Evolutionary conservation across 2,329 filamentous ascomycete species (phyloP).

Genomic region (Fusarium bactridioides): DNA sequence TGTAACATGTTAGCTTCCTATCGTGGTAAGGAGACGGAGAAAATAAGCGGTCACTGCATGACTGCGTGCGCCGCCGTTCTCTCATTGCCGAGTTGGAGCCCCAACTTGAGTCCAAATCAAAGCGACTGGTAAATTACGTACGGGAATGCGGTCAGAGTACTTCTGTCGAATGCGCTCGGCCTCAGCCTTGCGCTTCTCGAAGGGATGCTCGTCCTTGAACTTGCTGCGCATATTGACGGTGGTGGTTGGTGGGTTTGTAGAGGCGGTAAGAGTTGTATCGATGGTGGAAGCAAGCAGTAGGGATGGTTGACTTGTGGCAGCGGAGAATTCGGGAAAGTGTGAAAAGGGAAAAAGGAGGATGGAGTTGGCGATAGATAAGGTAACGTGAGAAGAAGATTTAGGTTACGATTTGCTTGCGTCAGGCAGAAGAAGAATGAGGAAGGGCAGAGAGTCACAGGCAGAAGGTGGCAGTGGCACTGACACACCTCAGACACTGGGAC

Average conservation of each 20-base stretch:
- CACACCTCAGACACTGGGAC: slow-evolving; percentile 33
- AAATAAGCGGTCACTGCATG: slow-evolving; percentile 32
- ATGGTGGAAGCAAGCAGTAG: slow-evolving; percentile 13
- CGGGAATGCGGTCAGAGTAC: slow-evolving; percentile 97
- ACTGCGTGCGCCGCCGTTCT: background rate
- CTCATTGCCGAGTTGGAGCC: background rate
- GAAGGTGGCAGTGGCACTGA: slow-evolving; percentile 35
- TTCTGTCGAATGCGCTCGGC: slow-evolving; percentile 99
- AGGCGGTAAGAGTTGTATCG: slow-evolving; percentile 28
- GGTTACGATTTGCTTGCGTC: slow-evolving; percentile 43
- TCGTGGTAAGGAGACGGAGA: background rate
- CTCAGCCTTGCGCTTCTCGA: slow-evolving; percentile 99
- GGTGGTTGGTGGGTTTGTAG: slow-evolving; percentile 24
- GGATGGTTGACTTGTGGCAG: slow-evolving; percentile 7
- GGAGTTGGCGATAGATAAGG: slow-evolving; percentile 29
- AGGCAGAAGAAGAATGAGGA: slow-evolving; percentile 42
- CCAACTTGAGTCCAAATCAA: background rate
- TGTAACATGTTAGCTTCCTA: slow-evolving; percentile 81
- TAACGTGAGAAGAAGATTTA: slow-evolving; percentile 33
- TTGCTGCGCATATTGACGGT: slow-evolving; percentile 88
- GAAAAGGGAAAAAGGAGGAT: slow-evolving; percentile 16
- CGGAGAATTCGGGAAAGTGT: background rate
- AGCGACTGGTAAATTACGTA: slow-evolving; percentile 60
- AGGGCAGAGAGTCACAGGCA: slow-evolving; percentile 29
- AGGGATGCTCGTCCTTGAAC: slow-evolving; percentile 99